Evolutionary conservation across 2,329 filamentous ascomycete species (phyloP).

Genomic region (Pseudocercospora macadamiae): DNA sequence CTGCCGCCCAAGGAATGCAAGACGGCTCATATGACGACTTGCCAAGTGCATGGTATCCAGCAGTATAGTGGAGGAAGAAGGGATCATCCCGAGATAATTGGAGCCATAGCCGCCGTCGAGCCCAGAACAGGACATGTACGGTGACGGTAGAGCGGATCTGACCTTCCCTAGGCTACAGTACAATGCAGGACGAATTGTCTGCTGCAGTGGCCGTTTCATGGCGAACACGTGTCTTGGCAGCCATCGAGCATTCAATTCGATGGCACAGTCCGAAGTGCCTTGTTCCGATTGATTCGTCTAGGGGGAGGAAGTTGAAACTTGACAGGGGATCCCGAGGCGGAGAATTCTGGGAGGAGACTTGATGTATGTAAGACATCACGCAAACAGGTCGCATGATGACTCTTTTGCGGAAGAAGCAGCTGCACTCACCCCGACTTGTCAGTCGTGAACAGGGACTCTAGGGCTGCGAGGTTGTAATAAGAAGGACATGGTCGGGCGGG

Average conservation of each 20-base stretch:
- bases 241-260: neutral
- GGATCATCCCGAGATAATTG: neutral
- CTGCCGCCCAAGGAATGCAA: neutral
- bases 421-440: neutral
- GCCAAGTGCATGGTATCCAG: neutral
- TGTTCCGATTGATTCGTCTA: neutral
- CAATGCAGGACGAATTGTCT: too few species aligned
- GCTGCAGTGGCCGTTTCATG: too few species aligned
- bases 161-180: neutral
- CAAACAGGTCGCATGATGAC: neutral
- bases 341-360: neutral
- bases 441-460: neutral
- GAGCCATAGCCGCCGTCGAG: neutral
- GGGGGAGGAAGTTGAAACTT: neutral
- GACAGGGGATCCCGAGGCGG: neutral
- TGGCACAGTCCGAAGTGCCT: neutral
- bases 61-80: neutral
- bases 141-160: neutral
- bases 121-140: neutral
- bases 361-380: neutral
- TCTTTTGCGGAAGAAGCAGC: neutral
- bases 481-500: neutral
- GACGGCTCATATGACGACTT: neutral
- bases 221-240: too few species aligned
- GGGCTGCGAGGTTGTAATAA: neutral